These are phyloP conservation scores for Strobilomyces echinocephalus DNA, from an alignment of 768 basidiomycete species.

Conservation along the genomic window DNA sequence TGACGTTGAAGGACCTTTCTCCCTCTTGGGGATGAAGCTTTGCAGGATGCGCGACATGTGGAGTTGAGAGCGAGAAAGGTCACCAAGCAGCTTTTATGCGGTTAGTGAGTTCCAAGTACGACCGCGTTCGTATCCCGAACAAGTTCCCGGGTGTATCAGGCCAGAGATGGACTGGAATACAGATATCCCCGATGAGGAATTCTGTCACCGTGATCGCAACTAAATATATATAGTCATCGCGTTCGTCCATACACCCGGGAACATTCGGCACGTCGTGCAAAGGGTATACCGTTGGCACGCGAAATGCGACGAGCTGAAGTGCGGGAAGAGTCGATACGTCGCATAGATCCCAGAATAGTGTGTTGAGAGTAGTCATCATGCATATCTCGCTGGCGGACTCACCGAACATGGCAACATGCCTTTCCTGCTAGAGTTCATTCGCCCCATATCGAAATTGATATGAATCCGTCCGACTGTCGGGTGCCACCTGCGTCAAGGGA, in stretches of 20 bases:
- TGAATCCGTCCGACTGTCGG: background rate
- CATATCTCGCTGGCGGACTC: background rate
- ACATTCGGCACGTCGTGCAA: background rate
- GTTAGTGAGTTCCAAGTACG: background rate
- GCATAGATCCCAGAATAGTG: background rate
- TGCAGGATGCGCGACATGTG: conserved; percentile 35
- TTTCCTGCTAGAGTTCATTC: background rate
- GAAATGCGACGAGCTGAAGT: background rate
- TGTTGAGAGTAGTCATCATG: background rate
- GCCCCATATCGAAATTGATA: background rate
- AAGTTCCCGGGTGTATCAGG: background rate
- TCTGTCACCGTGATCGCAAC: background rate
- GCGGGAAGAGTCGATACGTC: background rate
- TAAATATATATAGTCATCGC: background rate
- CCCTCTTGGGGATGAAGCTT: conserved; percentile 47
- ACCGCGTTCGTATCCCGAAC: background rate
- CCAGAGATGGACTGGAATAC: background rate
- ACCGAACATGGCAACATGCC: conserved; percentile 6
- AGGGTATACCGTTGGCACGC: background rate
- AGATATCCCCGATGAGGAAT: conserved; percentile 2
- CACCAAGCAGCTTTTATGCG: conserved; percentile 12
- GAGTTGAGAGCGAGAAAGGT: background rate
- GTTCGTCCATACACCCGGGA: background rate
- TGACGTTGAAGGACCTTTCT: conserved; percentile 34
- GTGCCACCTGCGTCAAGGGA: background rate